phyloP scores from a whole-genome alignment of 257 asterid genomes.

The Forsythia suspensa region DNA sequence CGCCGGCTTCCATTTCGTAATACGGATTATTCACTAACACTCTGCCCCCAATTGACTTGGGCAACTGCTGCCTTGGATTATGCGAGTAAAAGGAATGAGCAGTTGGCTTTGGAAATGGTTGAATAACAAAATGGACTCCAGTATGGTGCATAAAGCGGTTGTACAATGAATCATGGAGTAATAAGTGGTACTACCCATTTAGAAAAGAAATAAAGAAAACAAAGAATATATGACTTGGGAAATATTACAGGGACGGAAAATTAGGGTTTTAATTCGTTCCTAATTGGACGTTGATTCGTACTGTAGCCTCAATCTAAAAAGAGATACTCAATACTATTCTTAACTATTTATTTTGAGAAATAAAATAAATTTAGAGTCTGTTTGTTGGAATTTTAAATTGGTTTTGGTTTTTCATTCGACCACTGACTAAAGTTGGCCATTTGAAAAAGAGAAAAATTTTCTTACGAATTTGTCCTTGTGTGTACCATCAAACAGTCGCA shows the following conservation, averaged over 20 bases:
- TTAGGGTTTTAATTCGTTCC: background rate
- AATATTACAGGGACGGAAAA: background rate
- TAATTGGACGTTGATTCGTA: too few relatives aligned
- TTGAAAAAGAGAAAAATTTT: too few relatives aligned
- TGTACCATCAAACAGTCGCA: too few relatives aligned
- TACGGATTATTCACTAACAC: slow-evolving; percentile 7
- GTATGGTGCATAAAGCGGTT: slow-evolving; percentile 26
- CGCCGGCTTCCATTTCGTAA: slow-evolving; percentile 53
- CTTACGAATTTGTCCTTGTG: too few relatives aligned
- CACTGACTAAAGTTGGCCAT: too few relatives aligned
- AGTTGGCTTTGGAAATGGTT: slow-evolving; percentile 10
- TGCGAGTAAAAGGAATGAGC: background rate
- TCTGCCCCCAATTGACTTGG: background rate
- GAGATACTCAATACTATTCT: too few relatives aligned
- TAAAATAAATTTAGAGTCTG: too few relatives aligned
- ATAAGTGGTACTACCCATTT: background rate
- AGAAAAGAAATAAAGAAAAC: background rate
- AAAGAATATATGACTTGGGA: background rate
- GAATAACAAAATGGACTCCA: slow-evolving; percentile 11
- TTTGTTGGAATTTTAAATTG: too few relatives aligned
- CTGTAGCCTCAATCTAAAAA: too few relatives aligned
- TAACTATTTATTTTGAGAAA: too few relatives aligned
- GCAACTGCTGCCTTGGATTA: slow-evolving; percentile 2
- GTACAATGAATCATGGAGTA: slow-evolving; percentile 24
- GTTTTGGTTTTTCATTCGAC: too few relatives aligned